phyloP scores from a whole-genome alignment of 495 filamentous ascomycete genomes.

The Aspergillus panamensis region DNA sequence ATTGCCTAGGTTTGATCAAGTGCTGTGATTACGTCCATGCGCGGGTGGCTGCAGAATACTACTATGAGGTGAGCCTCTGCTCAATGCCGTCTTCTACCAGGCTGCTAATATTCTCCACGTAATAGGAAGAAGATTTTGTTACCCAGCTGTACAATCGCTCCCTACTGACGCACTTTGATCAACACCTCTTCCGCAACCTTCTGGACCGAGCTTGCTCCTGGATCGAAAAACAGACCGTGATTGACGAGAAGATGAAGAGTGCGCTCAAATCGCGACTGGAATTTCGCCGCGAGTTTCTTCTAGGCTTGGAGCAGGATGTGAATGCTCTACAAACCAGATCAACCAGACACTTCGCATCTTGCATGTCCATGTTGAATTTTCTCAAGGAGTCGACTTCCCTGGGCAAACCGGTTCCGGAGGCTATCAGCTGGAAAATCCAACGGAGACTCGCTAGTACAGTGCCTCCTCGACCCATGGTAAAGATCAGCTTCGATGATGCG shows the following conservation, averaged over 20 bases:
- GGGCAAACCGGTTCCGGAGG: slow-evolving; percentile 64
- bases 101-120: slow-evolving; percentile 7
- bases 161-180: slow-evolving; percentile 62
- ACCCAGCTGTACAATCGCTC: slow-evolving; percentile 81
- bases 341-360: slow-evolving; percentile 38
- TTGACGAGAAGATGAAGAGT: slow-evolving; percentile 48
- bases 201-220: slow-evolving; percentile 57
- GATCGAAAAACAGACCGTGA: slow-evolving; percentile 45
- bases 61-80: slow-evolving; percentile 66
- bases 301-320: slow-evolving; percentile 45
- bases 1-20: slow-evolving; percentile 82
- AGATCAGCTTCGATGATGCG: slow-evolving; percentile 68
- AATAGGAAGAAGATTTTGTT: slow-evolving; percentile 91
- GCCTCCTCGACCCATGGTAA: slow-evolving; percentile 85
- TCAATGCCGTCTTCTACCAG: slow-evolving; percentile 6
- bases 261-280: slow-evolving; percentile 62
- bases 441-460: slow-evolving; percentile 85
- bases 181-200: slow-evolving; percentile 52
- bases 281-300: slow-evolving; percentile 62
- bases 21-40: slow-evolving; percentile 75
- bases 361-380: slow-evolving; percentile 42
- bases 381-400: slow-evolving; percentile 56
- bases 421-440: slow-evolving; percentile 90
- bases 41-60: slow-evolving; percentile 71
- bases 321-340: slow-evolving; percentile 39